These are phyloP conservation scores for Umbellularia californica DNA, from an alignment of 164 flowering plant genomes.

Conservation along the genomic window DNA sequence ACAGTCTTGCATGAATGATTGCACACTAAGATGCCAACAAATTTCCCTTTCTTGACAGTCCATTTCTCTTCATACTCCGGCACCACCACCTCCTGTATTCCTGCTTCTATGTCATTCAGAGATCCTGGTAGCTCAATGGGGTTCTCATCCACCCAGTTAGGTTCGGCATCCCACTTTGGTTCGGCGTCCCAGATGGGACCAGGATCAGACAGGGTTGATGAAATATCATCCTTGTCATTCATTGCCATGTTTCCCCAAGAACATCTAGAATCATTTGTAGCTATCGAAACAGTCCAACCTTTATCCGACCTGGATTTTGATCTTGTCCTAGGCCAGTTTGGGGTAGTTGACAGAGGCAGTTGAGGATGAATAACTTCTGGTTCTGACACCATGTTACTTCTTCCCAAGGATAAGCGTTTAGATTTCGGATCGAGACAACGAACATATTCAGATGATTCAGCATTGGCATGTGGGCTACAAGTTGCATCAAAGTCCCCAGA, in stretches of 20 bases:
- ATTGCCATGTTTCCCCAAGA: constrained; percentile 73
- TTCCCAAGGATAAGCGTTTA: constrained; percentile 84
- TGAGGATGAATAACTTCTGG: constrained; percentile 93
- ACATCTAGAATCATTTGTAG: constrained; percentile 55
- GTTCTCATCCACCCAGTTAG: constrained; percentile 30
- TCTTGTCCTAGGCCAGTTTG: constrained; percentile 94
- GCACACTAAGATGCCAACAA: constrained; percentile 88
- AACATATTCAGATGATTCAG: constrained; percentile 96
- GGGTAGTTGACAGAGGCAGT: constrained; percentile 66
- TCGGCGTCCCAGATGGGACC: constrained; percentile 99
- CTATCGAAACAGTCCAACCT: constrained; percentile 68
- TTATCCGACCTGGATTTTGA: constrained; percentile 80
- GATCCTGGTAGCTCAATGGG: constrained; percentile 87
- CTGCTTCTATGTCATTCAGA: constrained; percentile 42
- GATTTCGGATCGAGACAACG: constrained; percentile 91
- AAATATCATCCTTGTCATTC: constrained; percentile 90
- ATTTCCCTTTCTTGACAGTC: constrained; percentile 67
- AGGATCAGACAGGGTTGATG: constrained; percentile 97
- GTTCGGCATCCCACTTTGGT: constrained; percentile 93
- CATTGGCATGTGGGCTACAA: constrained; percentile 66
- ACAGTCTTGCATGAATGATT: constrained; percentile 97
- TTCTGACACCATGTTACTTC: constrained; percentile 55
- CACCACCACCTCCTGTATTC: constrained; percentile 32
- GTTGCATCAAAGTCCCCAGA: constrained; percentile 85
- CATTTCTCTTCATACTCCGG: constrained; percentile 60